phyloP scores from a whole-genome alignment of 2,329 filamentous ascomycete species.

The Cordyceps militaris region DNA sequence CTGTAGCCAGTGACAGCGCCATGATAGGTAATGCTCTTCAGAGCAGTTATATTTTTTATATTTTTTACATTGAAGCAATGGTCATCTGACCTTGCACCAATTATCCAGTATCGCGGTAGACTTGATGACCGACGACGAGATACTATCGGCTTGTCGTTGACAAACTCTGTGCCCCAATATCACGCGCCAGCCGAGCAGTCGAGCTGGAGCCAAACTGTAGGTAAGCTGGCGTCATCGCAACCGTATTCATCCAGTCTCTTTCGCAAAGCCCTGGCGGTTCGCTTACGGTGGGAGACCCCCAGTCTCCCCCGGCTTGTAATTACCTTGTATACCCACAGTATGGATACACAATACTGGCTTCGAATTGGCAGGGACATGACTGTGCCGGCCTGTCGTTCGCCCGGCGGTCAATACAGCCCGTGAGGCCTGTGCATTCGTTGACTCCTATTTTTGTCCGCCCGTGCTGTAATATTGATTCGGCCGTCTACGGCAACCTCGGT shows the following conservation, averaged over 20 bases:
- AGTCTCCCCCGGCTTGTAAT: neutral
- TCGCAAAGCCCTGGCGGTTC: neutral
- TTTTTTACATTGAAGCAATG: too few species aligned
- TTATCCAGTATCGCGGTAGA: too few species aligned
- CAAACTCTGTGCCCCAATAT: neutral
- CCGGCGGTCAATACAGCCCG: neutral
- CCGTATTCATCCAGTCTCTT: neutral
- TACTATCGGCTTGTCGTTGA: neutral
- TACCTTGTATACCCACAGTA: too few species aligned
- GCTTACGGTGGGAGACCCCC: neutral
- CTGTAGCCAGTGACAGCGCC: conserved; percentile 3
- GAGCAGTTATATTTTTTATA: neutral
- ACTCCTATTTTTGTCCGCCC: neutral
- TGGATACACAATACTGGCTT: too few species aligned
- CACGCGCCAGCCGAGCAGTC: too few species aligned
- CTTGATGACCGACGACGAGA: too few species aligned
- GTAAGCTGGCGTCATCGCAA: neutral
- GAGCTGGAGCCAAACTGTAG: neutral
- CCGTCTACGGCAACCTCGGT: neutral
- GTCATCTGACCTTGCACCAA: too few species aligned
- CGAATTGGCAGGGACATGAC: neutral
- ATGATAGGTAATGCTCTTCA: conserved; percentile 6
- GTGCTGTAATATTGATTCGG: neutral
- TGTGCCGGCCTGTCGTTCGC: neutral
- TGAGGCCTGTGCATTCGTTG: neutral